Base-by-base conservation (phyloP, 345 rosid genomes). In the Salix dunnii region DNA sequence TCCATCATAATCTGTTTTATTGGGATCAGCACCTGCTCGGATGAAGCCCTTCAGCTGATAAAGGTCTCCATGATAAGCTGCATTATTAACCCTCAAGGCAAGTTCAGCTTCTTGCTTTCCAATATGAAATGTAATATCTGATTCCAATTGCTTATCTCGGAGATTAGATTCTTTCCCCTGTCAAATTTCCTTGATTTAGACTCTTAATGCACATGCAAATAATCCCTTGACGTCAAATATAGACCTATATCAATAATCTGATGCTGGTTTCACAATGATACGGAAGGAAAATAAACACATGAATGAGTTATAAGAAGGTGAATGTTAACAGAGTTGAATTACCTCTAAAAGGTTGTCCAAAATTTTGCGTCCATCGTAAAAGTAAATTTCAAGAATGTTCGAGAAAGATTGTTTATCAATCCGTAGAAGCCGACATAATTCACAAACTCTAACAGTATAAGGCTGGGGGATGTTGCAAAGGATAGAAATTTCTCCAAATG, bases 381-480 rank as follows among this genome's bases (percentile, higher is more conserved):
- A 96, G 86, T 92, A 96, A 78, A 91, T 96, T 77, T 96, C 97
- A 13, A 96, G 92, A 68, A 96, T 88, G 70, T 89, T 86, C 20
- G 95, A 81, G 75, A 96, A 82, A 71, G 98, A 88, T 82, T 94
- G 98, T 81, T 96, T 94, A 72, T 94, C 99, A 51, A 96, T 77
- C 67, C 97, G 92, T 76, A 96, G 86, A 81, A 94, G 94, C 84
- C 92, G 90, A 62, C 91, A 87, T 69, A 94, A 74, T 55, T 89
- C 93, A 46, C 89, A 82, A 80, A 96, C 99, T 62, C 91, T 87
- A 80, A 96, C 87, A 0, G 94, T 91, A 72, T 84, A 92, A 25
- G 98, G 97, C 85, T 91, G 98, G 78, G 98, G 96, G 78, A 96
- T 87, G 90, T 92, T 96, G 87, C 99, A 96, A 65, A 96, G 85